Evolutionary conservation across 495 filamentous ascomycete species (phyloP).

Genomic region (Penicillium roqueforti): DNA sequence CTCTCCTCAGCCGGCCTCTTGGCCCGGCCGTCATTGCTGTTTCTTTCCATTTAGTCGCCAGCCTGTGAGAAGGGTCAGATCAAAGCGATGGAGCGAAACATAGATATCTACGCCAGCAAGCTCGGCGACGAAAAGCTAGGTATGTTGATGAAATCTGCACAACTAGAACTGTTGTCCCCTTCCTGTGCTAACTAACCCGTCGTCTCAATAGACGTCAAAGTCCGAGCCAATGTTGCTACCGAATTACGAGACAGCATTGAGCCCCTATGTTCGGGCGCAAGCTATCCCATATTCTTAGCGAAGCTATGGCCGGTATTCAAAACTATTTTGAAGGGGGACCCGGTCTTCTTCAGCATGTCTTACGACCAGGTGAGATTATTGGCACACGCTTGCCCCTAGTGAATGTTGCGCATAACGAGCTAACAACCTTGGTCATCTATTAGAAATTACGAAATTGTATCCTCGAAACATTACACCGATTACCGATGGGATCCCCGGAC

Average conservation of each 20-base stretch:
- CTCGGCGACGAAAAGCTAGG: constrained; percentile 57
- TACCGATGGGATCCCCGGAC: constrained; percentile 78
- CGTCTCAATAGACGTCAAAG: constrained; percentile 59
- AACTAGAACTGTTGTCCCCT: neutral
- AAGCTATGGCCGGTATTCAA: constrained; percentile 89
- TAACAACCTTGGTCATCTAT: constrained; percentile 13
- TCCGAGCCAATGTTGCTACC: constrained; percentile 69
- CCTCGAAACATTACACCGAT: constrained; percentile 88
- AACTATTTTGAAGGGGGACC: constrained; percentile 75
- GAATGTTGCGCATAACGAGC: neutral
- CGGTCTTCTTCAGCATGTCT: constrained; percentile 85
- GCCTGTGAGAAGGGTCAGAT: constrained; percentile 25
- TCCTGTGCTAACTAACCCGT: constrained; percentile 7
- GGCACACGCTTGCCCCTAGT: neutral
- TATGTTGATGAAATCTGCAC: constrained; percentile 29
- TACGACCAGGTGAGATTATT: constrained; percentile 65
- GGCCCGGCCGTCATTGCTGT: constrained; percentile 39
- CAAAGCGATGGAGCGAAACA: constrained; percentile 48
- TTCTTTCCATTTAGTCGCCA: constrained; percentile 18
- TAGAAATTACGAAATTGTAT: constrained; percentile 86
- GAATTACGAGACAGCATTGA: constrained; percentile 85
- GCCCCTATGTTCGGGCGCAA: constrained; percentile 56
- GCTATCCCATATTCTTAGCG: constrained; percentile 72
- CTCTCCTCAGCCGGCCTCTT: constrained; percentile 35
- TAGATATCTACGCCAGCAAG: constrained; percentile 57